Evolutionary conservation across 1,284 basidiomycete genomes (phyloP).

Genomic region (Lentinus polychrous): DNA sequence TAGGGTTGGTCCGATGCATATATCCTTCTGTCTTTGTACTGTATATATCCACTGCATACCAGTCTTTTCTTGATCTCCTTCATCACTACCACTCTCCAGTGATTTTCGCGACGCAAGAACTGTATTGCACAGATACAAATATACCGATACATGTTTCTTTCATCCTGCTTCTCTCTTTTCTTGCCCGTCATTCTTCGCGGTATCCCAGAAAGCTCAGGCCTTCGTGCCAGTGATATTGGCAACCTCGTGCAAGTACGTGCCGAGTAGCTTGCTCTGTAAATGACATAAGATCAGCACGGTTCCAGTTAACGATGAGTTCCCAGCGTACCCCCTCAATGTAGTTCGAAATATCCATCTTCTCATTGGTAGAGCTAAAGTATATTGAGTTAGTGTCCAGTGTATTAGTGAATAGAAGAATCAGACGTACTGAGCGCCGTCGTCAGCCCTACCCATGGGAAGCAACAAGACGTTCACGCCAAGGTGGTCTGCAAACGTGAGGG

Average conservation of each 20-base stretch:
- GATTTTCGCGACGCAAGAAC: too few species aligned
- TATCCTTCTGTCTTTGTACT: too few species aligned
- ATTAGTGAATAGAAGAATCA: background rate
- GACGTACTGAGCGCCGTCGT: slow-evolving; percentile 88
- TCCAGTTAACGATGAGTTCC: background rate
- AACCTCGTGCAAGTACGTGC: slow-evolving; percentile 16
- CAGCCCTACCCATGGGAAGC: slow-evolving; percentile 88
- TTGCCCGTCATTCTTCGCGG: background rate
- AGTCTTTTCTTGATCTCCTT: too few species aligned
- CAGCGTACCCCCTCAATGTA: slow-evolving; percentile 80
- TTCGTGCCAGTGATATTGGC: slow-evolving; percentile 12
- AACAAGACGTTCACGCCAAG: slow-evolving; percentile 79
- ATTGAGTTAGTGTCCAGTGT: background rate
- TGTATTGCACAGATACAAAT: too few species aligned
- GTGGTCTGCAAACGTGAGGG: slow-evolving; percentile 90
- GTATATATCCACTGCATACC: too few species aligned
- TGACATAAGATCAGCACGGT: slow-evolving; percentile 1
- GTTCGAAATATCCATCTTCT: slow-evolving; percentile 92
- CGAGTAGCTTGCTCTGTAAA: slow-evolving; percentile 15
- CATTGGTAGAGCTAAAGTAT: slow-evolving; percentile 75
- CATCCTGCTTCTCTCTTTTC: background rate
- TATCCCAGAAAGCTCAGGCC: slow-evolving; percentile 4
- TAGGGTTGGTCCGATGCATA: too few species aligned
- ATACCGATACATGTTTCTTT: background rate
- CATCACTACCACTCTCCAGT: too few species aligned